Conservation (phyloP, 1,284 basidiomycete species). For the Irpex sp. region DNA sequence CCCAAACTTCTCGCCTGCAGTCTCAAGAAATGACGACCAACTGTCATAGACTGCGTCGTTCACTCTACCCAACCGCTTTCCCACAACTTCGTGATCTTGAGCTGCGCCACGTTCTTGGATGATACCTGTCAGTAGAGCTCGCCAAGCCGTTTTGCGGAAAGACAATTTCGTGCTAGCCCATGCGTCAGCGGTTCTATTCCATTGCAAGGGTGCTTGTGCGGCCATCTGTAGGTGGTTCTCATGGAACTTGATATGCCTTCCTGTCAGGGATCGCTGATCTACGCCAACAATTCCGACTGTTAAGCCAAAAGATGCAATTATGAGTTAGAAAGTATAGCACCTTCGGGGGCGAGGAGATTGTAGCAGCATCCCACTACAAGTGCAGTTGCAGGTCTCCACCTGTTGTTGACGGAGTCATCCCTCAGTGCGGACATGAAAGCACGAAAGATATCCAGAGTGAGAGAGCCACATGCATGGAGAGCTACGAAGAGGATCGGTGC, state of each 20-base stretch:
- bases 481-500: slow-evolving; percentile 68
- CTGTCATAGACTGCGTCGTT: slow-evolving; percentile 40
- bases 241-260: slow-evolving; percentile 21
- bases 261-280: slow-evolving; percentile 24
- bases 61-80: slow-evolving; percentile 39
- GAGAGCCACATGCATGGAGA: slow-evolving; percentile 65
- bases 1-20: slow-evolving; percentile 34
- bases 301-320: slow-evolving; percentile 25
- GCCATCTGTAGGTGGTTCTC: slow-evolving; percentile 66
- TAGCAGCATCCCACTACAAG: slow-evolving; percentile 63
- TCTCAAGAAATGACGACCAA: slow-evolving; percentile 39
- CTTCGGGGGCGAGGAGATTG: slow-evolving; percentile 52
- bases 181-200: slow-evolving; percentile 38
- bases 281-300: slow-evolving; percentile 8
- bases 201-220: slow-evolving; percentile 51
- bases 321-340: slow-evolving; percentile 39
- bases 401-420: neutral
- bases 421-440: slow-evolving; percentile 36
- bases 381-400: slow-evolving; percentile 48
- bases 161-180: slow-evolving; percentile 46
- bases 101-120: slow-evolving; percentile 6
- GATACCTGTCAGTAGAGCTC: slow-evolving; percentile 52
- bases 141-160: slow-evolving; percentile 71
- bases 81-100: neutral
- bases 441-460: slow-evolving; percentile 54